Evolutionary conservation across 2,329 filamentous ascomycete species (phyloP).

Genomic region (Hypoxylon sp.): DNA sequence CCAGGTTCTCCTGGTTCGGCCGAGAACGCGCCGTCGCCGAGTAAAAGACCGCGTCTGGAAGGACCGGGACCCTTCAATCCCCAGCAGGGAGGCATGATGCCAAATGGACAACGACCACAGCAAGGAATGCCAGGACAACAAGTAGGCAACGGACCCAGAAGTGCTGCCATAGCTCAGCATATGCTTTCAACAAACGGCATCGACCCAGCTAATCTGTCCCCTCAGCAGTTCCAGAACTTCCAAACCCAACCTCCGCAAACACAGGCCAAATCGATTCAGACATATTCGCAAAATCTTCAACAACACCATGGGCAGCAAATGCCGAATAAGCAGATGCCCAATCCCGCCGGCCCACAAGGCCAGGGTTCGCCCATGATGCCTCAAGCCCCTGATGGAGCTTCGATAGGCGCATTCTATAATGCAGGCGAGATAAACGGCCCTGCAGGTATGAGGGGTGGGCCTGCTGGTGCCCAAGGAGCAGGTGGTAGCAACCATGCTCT

Average conservation of each 20-base stretch:
- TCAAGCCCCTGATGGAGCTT: conserved; percentile 76
- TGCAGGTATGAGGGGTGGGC: conserved; percentile 71
- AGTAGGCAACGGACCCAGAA: conserved; percentile 68
- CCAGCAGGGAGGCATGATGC: conserved; percentile 78
- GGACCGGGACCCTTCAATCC: conserved; percentile 80
- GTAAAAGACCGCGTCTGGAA: conserved; percentile 88
- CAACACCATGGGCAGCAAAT: conserved; percentile 86
- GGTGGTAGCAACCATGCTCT: conserved; percentile 82
- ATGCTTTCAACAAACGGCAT: conserved; percentile 79
- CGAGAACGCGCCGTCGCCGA: conserved; percentile 92
- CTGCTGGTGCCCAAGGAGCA: conserved; percentile 62
- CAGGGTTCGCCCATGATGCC: conserved; percentile 89
- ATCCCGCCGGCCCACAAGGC: conserved; percentile 77
- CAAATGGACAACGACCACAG: conserved; percentile 77
- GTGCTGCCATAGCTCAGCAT: conserved; percentile 65
- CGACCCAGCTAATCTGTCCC: conserved; percentile 79
- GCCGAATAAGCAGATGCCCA: conserved; percentile 84
- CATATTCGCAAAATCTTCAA: conserved; percentile 87
- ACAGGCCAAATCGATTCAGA: conserved; percentile 87
- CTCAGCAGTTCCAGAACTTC: conserved; percentile 80
- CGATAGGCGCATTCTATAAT: conserved; percentile 74
- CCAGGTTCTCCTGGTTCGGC: conserved; percentile 85
- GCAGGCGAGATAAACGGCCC: conserved; percentile 71
- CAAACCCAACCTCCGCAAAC: conserved; percentile 69
- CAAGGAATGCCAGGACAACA: conserved; percentile 81